phyloP scores from a whole-genome alignment of 139 green algal genomes.

The Chlorella sorokiniana region DNA sequence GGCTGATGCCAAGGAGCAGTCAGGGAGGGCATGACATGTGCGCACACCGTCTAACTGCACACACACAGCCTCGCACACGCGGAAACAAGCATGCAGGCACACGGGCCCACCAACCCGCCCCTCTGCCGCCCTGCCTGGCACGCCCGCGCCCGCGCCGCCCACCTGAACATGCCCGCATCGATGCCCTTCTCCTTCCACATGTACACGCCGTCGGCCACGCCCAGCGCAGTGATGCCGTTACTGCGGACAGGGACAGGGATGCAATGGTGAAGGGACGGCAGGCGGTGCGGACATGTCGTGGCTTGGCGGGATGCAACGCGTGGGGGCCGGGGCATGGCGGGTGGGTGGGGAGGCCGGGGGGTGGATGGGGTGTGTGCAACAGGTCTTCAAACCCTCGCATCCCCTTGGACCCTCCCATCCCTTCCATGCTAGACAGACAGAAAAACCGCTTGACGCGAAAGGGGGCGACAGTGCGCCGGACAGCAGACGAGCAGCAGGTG shows the following conservation, averaged over 20 bases:
- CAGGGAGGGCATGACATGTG: neutral
- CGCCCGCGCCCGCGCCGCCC: constrained; percentile 29
- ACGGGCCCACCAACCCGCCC: too few species aligned
- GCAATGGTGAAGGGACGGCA: neutral
- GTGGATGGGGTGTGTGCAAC: neutral
- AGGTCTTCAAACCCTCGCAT: too few species aligned
- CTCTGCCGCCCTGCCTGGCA: constrained; percentile 56
- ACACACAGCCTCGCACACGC: neutral
- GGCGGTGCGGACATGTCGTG: neutral
- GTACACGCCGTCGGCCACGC: constrained; percentile 94
- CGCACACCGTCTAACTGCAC: neutral
- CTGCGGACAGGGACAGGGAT: constrained; percentile 47
- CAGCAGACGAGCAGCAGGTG: neutral
- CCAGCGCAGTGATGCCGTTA: constrained; percentile 76
- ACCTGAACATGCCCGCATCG: constrained; percentile 79
- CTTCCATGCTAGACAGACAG: too few species aligned
- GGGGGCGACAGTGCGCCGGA: too few species aligned
- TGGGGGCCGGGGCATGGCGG: too few species aligned
- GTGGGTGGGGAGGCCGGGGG: neutral
- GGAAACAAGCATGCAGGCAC: too few species aligned
- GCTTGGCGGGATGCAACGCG: too few species aligned
- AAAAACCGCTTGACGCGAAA: too few species aligned
- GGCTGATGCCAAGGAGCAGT: too few species aligned
- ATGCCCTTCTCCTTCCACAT: constrained; percentile 88
- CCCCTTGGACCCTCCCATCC: too few species aligned